A percentile compares a stretch with the other conserved stretches of the same genome.
Evolutionary conservation across 1,284 basidiomycete species (phyloP).

Genomic region (Mycena sp.): DNA sequence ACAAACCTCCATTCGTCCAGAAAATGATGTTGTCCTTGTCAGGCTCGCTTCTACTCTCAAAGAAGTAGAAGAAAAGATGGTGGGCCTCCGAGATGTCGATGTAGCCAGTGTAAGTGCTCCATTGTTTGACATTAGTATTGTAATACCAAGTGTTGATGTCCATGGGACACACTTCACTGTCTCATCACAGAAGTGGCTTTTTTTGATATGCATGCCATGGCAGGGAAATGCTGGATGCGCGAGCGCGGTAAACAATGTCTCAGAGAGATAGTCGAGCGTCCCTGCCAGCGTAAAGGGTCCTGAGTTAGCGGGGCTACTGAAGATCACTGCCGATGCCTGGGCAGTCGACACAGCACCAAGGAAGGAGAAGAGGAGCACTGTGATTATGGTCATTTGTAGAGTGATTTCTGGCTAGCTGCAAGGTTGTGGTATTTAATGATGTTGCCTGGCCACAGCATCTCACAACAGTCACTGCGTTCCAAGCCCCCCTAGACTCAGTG

Average conservation of each 20-base stretch:
- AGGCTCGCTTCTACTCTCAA: conserved; percentile 79
- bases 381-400: no score
- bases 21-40: conserved; percentile 71
- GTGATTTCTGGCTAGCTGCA: no score
- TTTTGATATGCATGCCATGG: conserved; percentile 63
- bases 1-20: conserved; percentile 66
- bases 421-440: no score
- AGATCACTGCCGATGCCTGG: no score
- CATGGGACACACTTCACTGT: conserved; percentile 52
- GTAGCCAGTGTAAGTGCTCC: conserved; percentile 59
- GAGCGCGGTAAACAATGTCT: conserved; percentile 56
- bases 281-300: no score
- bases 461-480: no score
- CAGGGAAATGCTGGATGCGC: conserved; percentile 61
- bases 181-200: conserved; percentile 58
- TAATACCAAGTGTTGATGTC: neutral
- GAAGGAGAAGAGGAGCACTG: no score
- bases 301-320: no score
- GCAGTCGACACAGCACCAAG: no score
- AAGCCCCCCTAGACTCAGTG: no score
- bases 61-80: conserved; percentile 89
- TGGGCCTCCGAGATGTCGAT: conserved; percentile 77
- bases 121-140: no score
- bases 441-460: no score
- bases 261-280: conserved; percentile 49